Evolutionary conservation across 1,139 yeast genomes (phyloP).

Genomic region (Taphrina communis): DNA sequence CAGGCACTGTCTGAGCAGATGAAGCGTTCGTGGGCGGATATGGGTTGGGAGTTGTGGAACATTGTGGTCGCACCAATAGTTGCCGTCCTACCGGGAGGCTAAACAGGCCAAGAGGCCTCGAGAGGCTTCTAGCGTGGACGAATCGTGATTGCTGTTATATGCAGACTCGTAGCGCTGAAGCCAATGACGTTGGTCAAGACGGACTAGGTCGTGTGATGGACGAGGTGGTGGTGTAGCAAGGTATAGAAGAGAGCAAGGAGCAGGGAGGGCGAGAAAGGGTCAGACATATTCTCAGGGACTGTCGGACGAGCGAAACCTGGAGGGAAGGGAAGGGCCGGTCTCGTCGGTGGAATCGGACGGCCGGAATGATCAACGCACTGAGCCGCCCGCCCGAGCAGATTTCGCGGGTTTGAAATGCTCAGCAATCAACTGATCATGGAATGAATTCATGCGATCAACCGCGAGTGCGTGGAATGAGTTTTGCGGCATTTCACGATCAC

Average conservation of each 20-base stretch:
- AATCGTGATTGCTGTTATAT: neutral
- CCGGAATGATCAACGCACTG: too few species aligned
- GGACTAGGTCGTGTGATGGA: neutral
- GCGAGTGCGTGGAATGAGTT: too few species aligned
- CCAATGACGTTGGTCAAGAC: neutral
- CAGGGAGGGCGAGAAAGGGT: neutral
- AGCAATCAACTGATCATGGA: too few species aligned
- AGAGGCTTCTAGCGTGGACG: neutral
- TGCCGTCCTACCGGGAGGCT: neutral
- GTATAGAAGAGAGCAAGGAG: neutral
- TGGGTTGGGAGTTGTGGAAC: constrained; percentile 21
- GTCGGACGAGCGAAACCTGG: neutral
- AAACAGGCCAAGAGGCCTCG: constrained; percentile 5
- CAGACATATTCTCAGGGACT: too few species aligned
- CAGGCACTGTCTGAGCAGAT: constrained; percentile 3
- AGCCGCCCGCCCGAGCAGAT: too few species aligned
- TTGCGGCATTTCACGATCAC: too few species aligned
- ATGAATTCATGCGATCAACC: too few species aligned
- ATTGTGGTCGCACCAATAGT: constrained; percentile 2
- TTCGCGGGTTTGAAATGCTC: too few species aligned
- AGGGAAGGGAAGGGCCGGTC: neutral
- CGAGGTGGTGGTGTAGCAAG: neutral
- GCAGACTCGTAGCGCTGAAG: neutral
- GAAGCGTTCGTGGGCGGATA: constrained; percentile 14
- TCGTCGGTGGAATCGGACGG: too few species aligned